Evolutionary conservation across 371 early-diverging fungal genomes (phyloP).

Genomic region (Chytridiales sp.): DNA sequence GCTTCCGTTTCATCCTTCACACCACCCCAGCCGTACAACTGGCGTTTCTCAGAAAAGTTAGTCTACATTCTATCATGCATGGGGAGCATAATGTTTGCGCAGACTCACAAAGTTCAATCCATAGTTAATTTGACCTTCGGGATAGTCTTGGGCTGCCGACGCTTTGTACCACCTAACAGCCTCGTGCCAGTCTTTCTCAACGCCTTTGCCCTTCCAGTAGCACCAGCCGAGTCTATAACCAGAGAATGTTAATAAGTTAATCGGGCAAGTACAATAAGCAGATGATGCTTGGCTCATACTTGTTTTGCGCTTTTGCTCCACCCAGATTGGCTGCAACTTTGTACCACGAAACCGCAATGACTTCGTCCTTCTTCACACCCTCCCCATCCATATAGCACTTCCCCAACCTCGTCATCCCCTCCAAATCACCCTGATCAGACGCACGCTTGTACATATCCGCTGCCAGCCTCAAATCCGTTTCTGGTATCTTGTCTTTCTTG

Average conservation of each 20-base stretch:
- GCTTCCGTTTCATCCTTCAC: slow-evolving; percentile 30
- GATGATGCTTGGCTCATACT: not conserved
- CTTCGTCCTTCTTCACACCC: slow-evolving; percentile 2
- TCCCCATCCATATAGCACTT: slow-evolving; percentile 12
- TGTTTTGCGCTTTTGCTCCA: slow-evolving; percentile 5
- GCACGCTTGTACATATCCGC: slow-evolving; percentile 13
- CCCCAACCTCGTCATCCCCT: slow-evolving; percentile 14
- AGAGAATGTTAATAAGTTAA: not conserved
- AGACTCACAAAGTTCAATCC: slow-evolving; percentile 14
- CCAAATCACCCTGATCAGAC: slow-evolving; percentile 9
- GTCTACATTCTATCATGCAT: too few relatives aligned
- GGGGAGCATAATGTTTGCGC: too few relatives aligned
- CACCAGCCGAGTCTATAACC: slow-evolving; percentile 20
- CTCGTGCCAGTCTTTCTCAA: slow-evolving; percentile 15
- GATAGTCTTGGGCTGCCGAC: slow-evolving; percentile 22
- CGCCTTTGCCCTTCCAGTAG: slow-evolving; percentile 28
- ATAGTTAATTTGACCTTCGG: slow-evolving; percentile 20
- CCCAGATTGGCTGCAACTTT: slow-evolving; percentile 5
- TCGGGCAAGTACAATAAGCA: not conserved
- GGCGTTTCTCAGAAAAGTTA: too few relatives aligned
- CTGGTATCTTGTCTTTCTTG: not conserved
- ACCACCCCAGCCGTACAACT: slow-evolving; percentile 15
- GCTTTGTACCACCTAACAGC: slow-evolving; percentile 23
- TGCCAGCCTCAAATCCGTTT: not conserved
- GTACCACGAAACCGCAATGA: slow-evolving; percentile 19